Percentiles rank a stretch among this genome's conserved stretches.
Evolutionary conservation across 352 stramenopile species (phyloP).

Genomic region (Phytophthora brassicae): DNA sequence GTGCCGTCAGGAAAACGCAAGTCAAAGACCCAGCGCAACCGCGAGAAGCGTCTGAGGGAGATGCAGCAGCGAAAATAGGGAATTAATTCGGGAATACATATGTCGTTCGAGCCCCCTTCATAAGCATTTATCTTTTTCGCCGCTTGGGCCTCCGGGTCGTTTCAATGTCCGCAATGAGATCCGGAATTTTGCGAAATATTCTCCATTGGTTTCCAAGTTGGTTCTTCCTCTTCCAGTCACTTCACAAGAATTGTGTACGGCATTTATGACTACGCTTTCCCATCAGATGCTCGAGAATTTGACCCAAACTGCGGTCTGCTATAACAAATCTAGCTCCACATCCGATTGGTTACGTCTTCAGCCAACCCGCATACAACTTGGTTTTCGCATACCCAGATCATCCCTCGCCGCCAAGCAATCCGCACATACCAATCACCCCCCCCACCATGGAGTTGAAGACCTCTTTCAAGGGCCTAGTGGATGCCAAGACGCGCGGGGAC

Average conservation of each 20-base stretch:
- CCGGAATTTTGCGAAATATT: constrained; percentile 1
- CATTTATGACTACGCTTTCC: not conserved
- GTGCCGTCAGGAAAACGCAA: not conserved
- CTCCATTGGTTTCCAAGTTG: constrained; percentile 4
- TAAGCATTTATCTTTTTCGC: not conserved
- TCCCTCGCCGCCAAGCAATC: constrained; percentile 9
- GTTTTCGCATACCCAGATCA: not conserved
- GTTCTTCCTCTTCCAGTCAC: not conserved
- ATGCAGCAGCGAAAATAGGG: not conserved
- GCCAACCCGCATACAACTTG: too few species aligned
- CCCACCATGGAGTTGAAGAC: constrained; percentile 30
- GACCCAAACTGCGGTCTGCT: constrained; percentile 6
- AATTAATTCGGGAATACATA: not conserved
- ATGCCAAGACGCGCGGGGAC: constrained; percentile 78
- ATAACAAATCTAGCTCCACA: too few species aligned
- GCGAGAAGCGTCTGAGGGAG: not conserved
- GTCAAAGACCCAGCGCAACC: not conserved
- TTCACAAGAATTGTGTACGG: constrained; percentile 1
- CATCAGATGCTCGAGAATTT: constrained; percentile 7
- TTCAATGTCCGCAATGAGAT: not conserved
- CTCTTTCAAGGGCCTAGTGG: constrained; percentile 61
- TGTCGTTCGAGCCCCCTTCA: not conserved
- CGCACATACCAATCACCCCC: not conserved
- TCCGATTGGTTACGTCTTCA: too few species aligned
- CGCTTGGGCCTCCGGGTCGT: not conserved